A percentile compares a stretch with the other conserved stretches of the same genome.
Conservation (phyloP, 305 asterid species). For the Fraxinus paxiana region DNA sequence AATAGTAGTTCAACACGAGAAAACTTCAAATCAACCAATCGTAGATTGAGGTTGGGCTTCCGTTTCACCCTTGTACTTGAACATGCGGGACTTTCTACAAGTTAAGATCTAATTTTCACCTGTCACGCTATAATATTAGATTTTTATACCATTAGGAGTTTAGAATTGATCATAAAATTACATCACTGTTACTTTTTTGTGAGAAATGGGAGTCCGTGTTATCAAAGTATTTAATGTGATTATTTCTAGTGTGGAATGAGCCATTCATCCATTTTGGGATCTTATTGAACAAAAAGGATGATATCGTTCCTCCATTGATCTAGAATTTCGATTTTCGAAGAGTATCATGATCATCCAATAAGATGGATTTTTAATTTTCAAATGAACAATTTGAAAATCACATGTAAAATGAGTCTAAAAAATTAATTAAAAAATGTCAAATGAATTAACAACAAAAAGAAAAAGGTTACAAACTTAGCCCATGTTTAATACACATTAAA, state of each 20-base stretch:
- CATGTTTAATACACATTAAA: too few relatives aligned
- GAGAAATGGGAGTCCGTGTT: too few relatives aligned
- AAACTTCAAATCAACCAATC: too few relatives aligned
- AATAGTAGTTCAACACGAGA: background rate
- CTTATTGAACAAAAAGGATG: too few relatives aligned
- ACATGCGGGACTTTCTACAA: background rate
- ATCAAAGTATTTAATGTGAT: too few relatives aligned
- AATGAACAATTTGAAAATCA: slow-evolving; percentile 3
- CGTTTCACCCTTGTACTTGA: slow-evolving; percentile 15
- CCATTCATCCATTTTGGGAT: too few relatives aligned
- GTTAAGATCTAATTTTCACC: background rate
- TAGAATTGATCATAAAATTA: slow-evolving; percentile 29
- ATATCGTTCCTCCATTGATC: too few relatives aligned
- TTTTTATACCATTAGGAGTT: background rate
- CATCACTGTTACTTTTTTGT: slow-evolving; percentile 44
- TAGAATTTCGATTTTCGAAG: too few relatives aligned
- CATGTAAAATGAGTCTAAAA: background rate
- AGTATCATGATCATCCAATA: too few relatives aligned
- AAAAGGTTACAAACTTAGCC: slow-evolving; percentile 33
- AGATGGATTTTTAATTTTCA: too few relatives aligned
- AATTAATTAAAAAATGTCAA: background rate
- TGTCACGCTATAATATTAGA: background rate
- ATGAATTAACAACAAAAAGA: slow-evolving; percentile 23
- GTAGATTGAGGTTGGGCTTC: background rate
- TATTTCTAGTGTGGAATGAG: too few relatives aligned